Evolutionary conservation across 106 monocot species (phyloP), one percentile per base, ranked within the genome.

Genomic region (Dendrobium chrysotoxum): DNA sequence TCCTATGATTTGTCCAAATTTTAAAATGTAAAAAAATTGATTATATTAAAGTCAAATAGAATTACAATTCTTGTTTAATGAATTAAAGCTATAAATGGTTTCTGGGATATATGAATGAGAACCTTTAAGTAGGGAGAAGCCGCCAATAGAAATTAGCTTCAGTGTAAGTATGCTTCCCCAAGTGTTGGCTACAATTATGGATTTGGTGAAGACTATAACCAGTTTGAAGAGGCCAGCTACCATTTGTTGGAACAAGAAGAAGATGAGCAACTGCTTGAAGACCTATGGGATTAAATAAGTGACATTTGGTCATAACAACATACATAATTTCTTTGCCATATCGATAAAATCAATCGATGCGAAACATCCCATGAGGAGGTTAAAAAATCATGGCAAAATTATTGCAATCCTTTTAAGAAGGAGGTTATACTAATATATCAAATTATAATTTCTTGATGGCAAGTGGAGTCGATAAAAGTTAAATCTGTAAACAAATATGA

Each of bases 101-200:
- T 64, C n/a, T 64, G 64, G 64, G 64, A 23, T 23, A 64, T 30
- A 71, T 12, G 71, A 35, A 35, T 9, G 30, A 41, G 18, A 55
- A 95, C 95, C 85, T 95, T 75, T 85, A 57, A 90, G 85, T 42
- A 95, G 64, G 53, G 92, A 81, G 79, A 95, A 95, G 1, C 95
- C 95, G 10, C 90, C 90, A 20, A 95, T 85, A 75, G 83, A 78
- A 79, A 92, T 82, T 58, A 92, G 66, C 44, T 85, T 26, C 35
- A 95, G 88, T n/a, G 90, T 41, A 40, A 79, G 30, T 16, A 90
- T 77, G 50, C 86, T 72, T 53, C 92, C 92, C 4, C 86, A 83
- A 7, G 91, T 90, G 64, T 88, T 86, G 65, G 92, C 67, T 20
- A 88, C 75, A 45, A 86, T 86, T 92, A 90, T 92, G 72, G 82